Conservation (phyloP, 768 basidiomycete species). For the Kwoniella sp. region DNA sequence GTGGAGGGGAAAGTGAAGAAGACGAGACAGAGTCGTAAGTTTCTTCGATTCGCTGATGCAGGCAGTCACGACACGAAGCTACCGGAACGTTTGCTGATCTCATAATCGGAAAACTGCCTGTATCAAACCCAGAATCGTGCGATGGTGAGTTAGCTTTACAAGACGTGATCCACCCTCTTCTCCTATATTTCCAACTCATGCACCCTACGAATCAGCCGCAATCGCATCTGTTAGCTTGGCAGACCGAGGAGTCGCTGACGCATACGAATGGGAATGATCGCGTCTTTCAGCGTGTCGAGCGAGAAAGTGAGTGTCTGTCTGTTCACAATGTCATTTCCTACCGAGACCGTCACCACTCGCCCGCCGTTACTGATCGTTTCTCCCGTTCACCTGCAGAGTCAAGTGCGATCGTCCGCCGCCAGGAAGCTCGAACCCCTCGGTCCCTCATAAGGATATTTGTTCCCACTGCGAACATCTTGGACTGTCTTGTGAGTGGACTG, state of each 20-base stretch:
- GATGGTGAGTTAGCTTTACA: constrained; percentile 37
- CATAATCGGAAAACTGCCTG: too few species aligned
- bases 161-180: not conserved
- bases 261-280: not conserved
- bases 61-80: too few species aligned
- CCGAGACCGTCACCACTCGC: too few species aligned
- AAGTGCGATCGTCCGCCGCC: constrained; percentile 49
- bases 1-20: constrained; percentile 27
- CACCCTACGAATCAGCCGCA: too few species aligned
- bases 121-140: constrained; percentile 37
- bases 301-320: constrained; percentile 39
- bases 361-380: not conserved
- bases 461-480: constrained; percentile 33
- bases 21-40: constrained; percentile 49
- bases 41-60: constrained; percentile 7
- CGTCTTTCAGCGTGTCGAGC: constrained; percentile 42
- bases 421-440: constrained; percentile 4
- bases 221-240: too few species aligned
- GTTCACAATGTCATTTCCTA: too few species aligned
- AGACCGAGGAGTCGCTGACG: not conserved
- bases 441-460: constrained; percentile 25
- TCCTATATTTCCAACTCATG: too few species aligned
- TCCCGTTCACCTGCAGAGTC: constrained; percentile 25
- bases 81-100: too few species aligned
- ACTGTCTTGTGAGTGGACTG: constrained; percentile 26